Evolutionary conservation across 148 eudicot species (phyloP).

Genomic region (Amaranthus cruentus): DNA sequence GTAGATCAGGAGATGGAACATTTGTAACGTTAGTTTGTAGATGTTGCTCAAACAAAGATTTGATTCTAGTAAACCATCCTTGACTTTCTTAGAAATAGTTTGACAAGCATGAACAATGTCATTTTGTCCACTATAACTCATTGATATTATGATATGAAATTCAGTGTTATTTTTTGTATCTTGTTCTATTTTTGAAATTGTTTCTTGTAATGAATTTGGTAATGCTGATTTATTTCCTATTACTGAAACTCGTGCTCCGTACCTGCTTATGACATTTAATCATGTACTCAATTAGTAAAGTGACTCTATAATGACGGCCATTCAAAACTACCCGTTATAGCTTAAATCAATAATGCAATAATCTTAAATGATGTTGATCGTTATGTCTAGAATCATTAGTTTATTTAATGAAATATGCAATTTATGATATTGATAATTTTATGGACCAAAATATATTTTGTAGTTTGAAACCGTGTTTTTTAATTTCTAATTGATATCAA

Average conservation of each 20-base stretch:
- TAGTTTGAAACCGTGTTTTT: no score
- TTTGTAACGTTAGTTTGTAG: conserved; percentile 28
- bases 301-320: no score
- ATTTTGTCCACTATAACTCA: conserved; percentile 30
- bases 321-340: neutral
- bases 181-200: conserved; percentile 20
- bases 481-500: no score
- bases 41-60: conserved; percentile 28
- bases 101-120: conserved; percentile 39
- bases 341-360: no score
- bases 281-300: no score
- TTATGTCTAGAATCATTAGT: no score
- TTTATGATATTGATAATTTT: no score
- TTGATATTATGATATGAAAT: conserved; percentile 12
- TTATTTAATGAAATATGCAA: no score
- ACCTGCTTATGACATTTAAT: conserved; percentile 4
- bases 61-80: conserved; percentile 27
- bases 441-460: no score
- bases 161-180: conserved; percentile 18
- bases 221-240: conserved; percentile 29
- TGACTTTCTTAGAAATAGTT: conserved; percentile 34
- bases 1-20: conserved; percentile 34
- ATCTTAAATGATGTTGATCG: no score
- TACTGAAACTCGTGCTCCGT: conserved; percentile 20
- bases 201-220: conserved; percentile 23